A percentile compares a stretch with the other conserved stretches of the same genome.
phyloP scores from a whole-genome alignment of 805 yeast species.

The Candida nonsorbophila region DNA sequence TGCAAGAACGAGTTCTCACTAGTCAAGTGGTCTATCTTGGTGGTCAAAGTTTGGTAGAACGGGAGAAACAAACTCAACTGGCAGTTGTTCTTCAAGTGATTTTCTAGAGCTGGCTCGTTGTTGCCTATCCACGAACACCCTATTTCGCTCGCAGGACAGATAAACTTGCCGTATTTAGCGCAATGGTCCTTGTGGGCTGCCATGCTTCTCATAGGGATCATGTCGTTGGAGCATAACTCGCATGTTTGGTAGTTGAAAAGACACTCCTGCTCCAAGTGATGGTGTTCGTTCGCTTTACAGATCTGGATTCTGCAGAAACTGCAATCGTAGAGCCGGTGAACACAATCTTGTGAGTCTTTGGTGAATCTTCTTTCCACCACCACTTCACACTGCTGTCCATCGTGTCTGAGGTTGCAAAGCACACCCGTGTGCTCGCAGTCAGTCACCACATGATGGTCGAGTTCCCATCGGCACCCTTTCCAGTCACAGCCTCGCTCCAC shows the following conservation, averaged over 20 bases:
- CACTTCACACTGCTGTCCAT: conserved; percentile 4
- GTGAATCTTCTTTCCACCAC: conserved; percentile 13
- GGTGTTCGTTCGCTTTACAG: conserved; percentile 19
- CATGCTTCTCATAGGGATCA: conserved; percentile 32
- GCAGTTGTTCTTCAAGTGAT: conserved; percentile 27
- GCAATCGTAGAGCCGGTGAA: conserved; percentile 35
- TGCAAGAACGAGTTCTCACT: conserved; percentile 37
- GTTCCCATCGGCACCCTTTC: conserved; percentile 55
- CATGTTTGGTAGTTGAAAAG: conserved; percentile 35
- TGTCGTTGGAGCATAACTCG: conserved; percentile 35
- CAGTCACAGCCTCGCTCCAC: conserved; percentile 49
- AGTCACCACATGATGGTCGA: conserved; percentile 42
- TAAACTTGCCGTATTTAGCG: conserved; percentile 28
- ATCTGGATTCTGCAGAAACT: conserved; percentile 26
- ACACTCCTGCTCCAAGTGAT: conserved; percentile 38
- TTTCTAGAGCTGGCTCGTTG: conserved; percentile 29
- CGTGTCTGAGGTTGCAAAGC: conserved; percentile 15
- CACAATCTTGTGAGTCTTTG: conserved; percentile 20
- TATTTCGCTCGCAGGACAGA: conserved; percentile 42
- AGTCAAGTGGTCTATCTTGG: conserved; percentile 19
- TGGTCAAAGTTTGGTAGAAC: conserved; percentile 13
- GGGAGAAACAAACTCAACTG: conserved; percentile 26
- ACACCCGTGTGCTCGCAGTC: conserved; percentile 35
- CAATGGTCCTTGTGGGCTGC: conserved; percentile 40
- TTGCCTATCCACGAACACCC: conserved; percentile 48